These are phyloP conservation scores for Scedosporium apiospermum DNA, from an alignment of 2,329 filamentous ascomycete genomes.

Conservation along the genomic window DNA sequence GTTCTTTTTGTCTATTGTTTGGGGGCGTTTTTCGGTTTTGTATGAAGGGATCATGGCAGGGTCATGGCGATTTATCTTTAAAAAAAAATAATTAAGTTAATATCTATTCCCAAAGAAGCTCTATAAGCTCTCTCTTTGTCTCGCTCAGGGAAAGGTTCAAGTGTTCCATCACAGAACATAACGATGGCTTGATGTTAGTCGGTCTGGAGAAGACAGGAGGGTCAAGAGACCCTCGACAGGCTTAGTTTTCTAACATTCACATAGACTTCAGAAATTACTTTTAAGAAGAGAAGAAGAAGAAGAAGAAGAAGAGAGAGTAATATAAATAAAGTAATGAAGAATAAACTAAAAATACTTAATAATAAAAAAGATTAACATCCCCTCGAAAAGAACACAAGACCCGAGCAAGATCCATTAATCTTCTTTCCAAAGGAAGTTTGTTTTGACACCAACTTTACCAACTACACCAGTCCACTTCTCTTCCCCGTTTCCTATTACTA, in stretches of 20 bases:
- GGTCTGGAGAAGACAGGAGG: too few species aligned
- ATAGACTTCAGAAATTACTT: neutral
- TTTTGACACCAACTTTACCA: neutral
- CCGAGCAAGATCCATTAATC: neutral
- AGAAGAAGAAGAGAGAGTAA: too few species aligned
- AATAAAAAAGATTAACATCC: neutral
- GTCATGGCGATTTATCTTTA: neutral
- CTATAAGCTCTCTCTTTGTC: neutral
- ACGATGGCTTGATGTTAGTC: too few species aligned
- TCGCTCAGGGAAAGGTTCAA: neutral
- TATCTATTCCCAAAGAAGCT: neutral
- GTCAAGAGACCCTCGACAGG: too few species aligned
- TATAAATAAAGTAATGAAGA: neutral
- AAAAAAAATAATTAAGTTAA: neutral
- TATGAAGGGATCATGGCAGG: neutral
- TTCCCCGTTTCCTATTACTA: too few species aligned
- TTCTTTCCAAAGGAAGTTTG: neutral
- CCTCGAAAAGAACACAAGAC: neutral
- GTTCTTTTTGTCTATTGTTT: neutral
- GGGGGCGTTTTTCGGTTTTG: neutral
- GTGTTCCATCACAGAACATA: too few species aligned
- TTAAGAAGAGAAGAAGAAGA: neutral
- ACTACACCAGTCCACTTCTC: too few species aligned
- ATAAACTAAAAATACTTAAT: neutral
- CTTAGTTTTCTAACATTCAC: neutral